Evolutionary conservation across 306 rosid genomes (phyloP).

Genomic region (Dryas drummondii): DNA sequence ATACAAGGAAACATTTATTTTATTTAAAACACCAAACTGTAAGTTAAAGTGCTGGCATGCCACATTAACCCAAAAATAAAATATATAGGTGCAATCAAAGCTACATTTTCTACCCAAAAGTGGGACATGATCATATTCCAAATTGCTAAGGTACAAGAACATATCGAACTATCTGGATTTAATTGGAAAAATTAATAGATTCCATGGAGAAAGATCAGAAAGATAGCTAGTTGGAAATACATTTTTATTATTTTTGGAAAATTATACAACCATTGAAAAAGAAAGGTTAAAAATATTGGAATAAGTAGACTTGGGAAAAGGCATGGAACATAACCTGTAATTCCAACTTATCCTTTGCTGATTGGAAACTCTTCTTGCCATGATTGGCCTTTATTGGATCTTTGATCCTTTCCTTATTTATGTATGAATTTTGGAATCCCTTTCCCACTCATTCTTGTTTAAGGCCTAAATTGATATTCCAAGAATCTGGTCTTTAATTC

Average conservation of each 20-base stretch:
- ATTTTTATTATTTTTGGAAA: neutral
- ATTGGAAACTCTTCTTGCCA: neutral
- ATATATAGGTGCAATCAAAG: neutral
- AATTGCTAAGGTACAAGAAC: slow-evolving; percentile 10
- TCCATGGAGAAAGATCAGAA: slow-evolving; percentile 5
- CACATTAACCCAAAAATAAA: too few relatives aligned
- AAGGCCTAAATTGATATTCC: too few relatives aligned
- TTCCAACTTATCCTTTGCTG: neutral
- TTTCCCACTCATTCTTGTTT: too few relatives aligned
- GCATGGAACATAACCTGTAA: neutral
- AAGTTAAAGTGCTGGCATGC: too few relatives aligned
- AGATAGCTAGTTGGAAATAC: neutral
- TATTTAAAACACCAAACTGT: too few relatives aligned
- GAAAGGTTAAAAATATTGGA: neutral
- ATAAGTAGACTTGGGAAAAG: slow-evolving; percentile 26
- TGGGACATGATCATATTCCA: neutral
- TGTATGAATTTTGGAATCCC: too few relatives aligned
- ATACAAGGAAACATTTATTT: too few relatives aligned
- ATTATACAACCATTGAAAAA: neutral
- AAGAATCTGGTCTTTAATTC: too few relatives aligned
- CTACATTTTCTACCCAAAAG: neutral
- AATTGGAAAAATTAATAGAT: slow-evolving; percentile 5
- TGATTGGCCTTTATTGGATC: too few relatives aligned
- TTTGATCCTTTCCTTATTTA: too few relatives aligned
- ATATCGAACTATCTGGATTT: slow-evolving; percentile 22